A percentile compares a stretch with the other conserved stretches of the same genome.
Conservation (phyloP, 2,329 filamentous ascomycete genomes). For the Bipolaris zeicola region DNA sequence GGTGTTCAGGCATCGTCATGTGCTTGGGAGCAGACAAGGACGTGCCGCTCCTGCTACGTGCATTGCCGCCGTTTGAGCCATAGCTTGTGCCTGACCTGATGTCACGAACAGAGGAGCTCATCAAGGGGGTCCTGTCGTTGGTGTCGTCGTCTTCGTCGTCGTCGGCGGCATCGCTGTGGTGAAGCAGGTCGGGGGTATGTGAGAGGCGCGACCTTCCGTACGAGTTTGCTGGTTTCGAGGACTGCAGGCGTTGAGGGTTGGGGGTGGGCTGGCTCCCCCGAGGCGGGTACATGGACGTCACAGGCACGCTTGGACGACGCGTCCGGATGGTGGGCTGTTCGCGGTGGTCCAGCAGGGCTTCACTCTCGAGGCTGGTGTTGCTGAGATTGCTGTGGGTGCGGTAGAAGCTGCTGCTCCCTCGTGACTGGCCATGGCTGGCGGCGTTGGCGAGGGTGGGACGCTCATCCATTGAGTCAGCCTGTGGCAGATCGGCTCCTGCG, state of each 20-base stretch:
- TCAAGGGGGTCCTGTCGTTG: slow-evolving; percentile 62
- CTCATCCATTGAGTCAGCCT: slow-evolving; percentile 62
- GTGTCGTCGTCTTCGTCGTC: slow-evolving; percentile 37
- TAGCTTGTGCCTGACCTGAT: slow-evolving; percentile 44
- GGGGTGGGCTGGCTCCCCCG: slow-evolving; percentile 32
- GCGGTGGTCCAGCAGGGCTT: slow-evolving; percentile 86
- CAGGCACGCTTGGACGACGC: slow-evolving; percentile 53
- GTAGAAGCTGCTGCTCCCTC: slow-evolving; percentile 59
- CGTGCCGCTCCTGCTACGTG: slow-evolving; percentile 38
- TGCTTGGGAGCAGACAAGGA: slow-evolving; percentile 41
- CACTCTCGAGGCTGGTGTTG: slow-evolving; percentile 86
- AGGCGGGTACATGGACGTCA: slow-evolving; percentile 37
- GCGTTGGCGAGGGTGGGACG: slow-evolving; percentile 50
- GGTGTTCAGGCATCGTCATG: slow-evolving; percentile 14
- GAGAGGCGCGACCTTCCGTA: slow-evolving; percentile 38
- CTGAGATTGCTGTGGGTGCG: slow-evolving; percentile 67
- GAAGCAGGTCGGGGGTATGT: slow-evolving; percentile 29
- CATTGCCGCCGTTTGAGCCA: slow-evolving; percentile 39
- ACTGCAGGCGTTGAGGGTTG: slow-evolving; percentile 25
- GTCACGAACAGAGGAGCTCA: slow-evolving; percentile 48
- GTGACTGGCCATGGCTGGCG: slow-evolving; percentile 35
- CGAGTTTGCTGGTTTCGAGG: slow-evolving; percentile 14
- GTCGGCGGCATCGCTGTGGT: slow-evolving; percentile 57
- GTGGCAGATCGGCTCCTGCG: slow-evolving; percentile 58
- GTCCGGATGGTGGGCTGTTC: slow-evolving; percentile 51